Percentiles rank a stretch among this genome's conserved stretches.
phyloP scores from a whole-genome alignment of 352 stramenopile species.

The Peronospora belbahrii region DNA sequence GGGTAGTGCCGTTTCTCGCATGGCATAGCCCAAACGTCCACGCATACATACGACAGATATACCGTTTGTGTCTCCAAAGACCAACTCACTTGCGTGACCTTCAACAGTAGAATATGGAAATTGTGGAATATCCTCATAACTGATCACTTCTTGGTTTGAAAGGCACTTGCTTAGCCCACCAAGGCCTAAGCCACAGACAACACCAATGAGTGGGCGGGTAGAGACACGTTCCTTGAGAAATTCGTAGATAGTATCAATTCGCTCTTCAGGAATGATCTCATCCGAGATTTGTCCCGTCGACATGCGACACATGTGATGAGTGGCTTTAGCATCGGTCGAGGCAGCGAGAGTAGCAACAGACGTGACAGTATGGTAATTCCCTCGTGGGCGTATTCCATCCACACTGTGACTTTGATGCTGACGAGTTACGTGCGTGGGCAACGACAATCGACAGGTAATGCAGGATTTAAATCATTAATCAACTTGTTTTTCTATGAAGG shows the following conservation, averaged over 20 bases:
- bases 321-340: slow-evolving; percentile 3
- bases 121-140: slow-evolving; percentile 90
- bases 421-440: slow-evolving; percentile 20
- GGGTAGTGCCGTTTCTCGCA: slow-evolving; percentile 91
- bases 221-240: slow-evolving; percentile 52
- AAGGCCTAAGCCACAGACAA: slow-evolving; percentile 94
- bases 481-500: slow-evolving; percentile 13
- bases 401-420: slow-evolving; percentile 44
- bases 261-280: slow-evolving; percentile 52
- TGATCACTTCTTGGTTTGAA: slow-evolving; percentile 82
- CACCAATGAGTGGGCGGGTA: slow-evolving; percentile 49
- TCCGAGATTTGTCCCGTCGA: slow-evolving; percentile 62
- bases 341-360: slow-evolving; percentile 10
- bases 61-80: slow-evolving; percentile 88
- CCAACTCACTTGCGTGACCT: slow-evolving; percentile 91
- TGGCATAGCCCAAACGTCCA: slow-evolving; percentile 93
- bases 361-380: slow-evolving; percentile 2
- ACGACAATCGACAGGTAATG: background rate
- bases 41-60: slow-evolving; percentile 90
- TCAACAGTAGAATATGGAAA: slow-evolving; percentile 91
- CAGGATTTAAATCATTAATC: slow-evolving; percentile 30
- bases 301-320: slow-evolving; percentile 29
- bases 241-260: slow-evolving; percentile 72
- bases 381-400: slow-evolving; percentile 22
- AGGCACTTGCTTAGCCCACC: slow-evolving; percentile 88